Evolutionary conservation across 73 alveolate species (phyloP).

Genomic region (Tetrahymena elliotti): DNA sequence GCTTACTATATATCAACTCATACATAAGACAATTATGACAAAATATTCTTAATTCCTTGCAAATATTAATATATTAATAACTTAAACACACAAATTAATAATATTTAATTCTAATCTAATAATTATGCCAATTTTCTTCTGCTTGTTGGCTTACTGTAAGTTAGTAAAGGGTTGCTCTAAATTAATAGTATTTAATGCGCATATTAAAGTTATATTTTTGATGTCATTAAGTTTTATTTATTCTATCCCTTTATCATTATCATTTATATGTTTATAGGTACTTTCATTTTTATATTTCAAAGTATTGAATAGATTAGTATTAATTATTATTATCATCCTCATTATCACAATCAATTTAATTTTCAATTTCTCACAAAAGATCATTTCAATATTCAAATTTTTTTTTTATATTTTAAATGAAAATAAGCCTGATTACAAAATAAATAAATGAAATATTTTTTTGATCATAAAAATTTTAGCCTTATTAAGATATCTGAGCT

Average conservation of each 20-base stretch:
- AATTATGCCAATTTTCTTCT: not conserved
- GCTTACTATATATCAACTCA: not conserved
- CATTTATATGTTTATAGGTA: not conserved
- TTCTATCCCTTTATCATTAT: not conserved
- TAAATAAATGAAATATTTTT: too few relatives aligned
- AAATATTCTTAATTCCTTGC: not conserved
- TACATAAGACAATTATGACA: not conserved
- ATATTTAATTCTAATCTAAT: not conserved
- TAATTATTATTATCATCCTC: not conserved
- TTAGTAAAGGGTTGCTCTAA: not conserved
- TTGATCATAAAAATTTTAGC: too few relatives aligned
- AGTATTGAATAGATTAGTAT: not conserved
- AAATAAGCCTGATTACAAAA: too few relatives aligned
- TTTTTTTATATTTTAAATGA: too few relatives aligned
- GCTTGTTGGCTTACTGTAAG: not conserved
- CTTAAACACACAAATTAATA: not conserved
- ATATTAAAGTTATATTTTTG: not conserved
- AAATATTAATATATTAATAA: not conserved
- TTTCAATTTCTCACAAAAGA: too few relatives aligned
- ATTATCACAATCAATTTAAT: too few relatives aligned
- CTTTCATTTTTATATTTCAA: not conserved
- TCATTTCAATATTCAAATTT: too few relatives aligned
- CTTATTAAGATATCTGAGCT: too few relatives aligned
- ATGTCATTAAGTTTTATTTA: not conserved
- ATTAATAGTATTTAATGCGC: not conserved